These are phyloP conservation scores for Paulownia fortunei DNA, from an alignment of 257 asterid species.

Conservation along the genomic window DNA sequence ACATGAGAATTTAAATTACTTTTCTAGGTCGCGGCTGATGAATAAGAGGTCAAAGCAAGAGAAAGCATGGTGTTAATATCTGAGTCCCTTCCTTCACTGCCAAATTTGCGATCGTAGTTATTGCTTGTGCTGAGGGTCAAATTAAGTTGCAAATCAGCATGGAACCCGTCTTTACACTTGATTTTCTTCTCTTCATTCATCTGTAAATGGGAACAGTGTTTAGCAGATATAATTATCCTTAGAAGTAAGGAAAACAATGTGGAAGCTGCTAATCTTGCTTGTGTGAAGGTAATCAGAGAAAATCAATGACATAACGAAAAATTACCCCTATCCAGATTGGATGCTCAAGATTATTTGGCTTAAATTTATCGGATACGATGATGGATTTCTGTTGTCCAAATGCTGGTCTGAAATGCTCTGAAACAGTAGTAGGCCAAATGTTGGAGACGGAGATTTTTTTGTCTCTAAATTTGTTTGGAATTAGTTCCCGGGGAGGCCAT, in stretches of 20 bases:
- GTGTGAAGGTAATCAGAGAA: too few relatives aligned
- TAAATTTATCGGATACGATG: constrained; percentile 24
- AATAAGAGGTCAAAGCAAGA: constrained; percentile 54
- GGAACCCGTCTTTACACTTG: constrained; percentile 37
- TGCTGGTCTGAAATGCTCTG: constrained; percentile 27
- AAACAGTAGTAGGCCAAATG: constrained; percentile 26
- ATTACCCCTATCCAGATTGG: too few relatives aligned
- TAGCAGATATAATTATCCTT: too few relatives aligned
- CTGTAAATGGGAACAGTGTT: too few relatives aligned
- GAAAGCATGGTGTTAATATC: constrained; percentile 82
- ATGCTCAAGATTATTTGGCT: constrained; percentile 30
- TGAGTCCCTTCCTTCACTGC: constrained; percentile 44
- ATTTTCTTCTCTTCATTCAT: constrained; percentile 43
- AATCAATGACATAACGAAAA: too few relatives aligned
- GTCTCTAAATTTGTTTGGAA: constrained; percentile 43
- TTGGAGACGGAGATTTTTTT: constrained; percentile 35
- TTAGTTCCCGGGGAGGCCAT: constrained; percentile 59
- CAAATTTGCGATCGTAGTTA: constrained; percentile 39
- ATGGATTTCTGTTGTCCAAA: constrained; percentile 26
- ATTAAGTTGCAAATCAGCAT: constrained; percentile 61
- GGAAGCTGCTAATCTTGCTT: too few relatives aligned
- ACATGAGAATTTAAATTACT: constrained; percentile 2
- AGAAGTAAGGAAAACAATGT: too few relatives aligned
- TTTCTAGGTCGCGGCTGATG: constrained; percentile 30
- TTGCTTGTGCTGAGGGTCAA: constrained; percentile 48